Base-by-base conservation (phyloP, 352 stramenopile genomes). In the Phytophthora hybrid region DNA sequence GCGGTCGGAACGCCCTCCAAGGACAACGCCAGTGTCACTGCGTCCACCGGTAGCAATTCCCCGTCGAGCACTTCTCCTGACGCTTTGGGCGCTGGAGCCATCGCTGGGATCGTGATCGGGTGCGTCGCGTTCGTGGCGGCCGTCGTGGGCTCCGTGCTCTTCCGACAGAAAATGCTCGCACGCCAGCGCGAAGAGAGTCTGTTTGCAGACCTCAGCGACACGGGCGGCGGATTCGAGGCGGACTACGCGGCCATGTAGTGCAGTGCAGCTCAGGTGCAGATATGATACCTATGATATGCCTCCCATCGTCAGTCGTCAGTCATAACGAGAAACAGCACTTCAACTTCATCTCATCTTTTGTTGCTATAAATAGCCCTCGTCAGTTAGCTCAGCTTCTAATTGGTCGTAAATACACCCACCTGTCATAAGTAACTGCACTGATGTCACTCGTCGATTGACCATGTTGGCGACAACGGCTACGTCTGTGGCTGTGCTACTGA, bases 221-320 rank as follows among this genome's bases (percentile, higher is more conserved):
- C 62, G 1, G 69, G 55, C 34, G 70, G 37, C n/a, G 71, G 47
- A 3, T 55, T 74, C 9, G 67, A 66, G 57, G 71, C 51, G 39
- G 71, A 77, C 59, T 77, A 77, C 37, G 54, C 59, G 39, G 71
- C 71, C 18, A 77, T 77, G 71, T 77, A 70, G 61, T 5, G 32
- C 10, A n/a, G 37, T 16, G 14, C 13, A 44, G 37, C 16, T 46
- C 39, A n/a, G 39, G 39, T 46, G 39, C 39, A 14, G 29, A 31
- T 8, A 31, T 31, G 29, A 31, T 26, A 26, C n/a, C n/a, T n/a
- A n/a, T n/a, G n/a, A n/a, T 14, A 18, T 46, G 37, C 37, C 37
- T 46, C 11, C 37, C 37, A 46, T n/a, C n/a, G n/a, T n/a, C n/a
- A n/a, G n/a, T 46, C 37, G 26, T 29, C 26, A 29, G 26, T 29